phyloP scores from a whole-genome alignment of 2,329 filamentous ascomycete genomes.

The Aspergillus pseudoviridinutans region DNA sequence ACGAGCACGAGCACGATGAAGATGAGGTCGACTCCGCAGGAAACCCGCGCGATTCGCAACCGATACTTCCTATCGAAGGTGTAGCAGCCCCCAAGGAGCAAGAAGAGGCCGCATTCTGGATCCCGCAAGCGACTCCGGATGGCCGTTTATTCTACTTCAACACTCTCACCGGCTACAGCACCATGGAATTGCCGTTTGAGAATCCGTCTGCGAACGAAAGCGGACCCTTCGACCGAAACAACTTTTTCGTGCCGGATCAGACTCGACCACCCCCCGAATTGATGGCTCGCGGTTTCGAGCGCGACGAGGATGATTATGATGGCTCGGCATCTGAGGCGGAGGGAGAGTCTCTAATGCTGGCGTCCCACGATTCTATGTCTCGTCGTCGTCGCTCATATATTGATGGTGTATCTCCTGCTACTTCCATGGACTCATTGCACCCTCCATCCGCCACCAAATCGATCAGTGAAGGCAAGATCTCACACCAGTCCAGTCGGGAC shows the following conservation, averaged over 20 bases:
- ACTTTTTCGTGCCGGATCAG: constrained; percentile 82
- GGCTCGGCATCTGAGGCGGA: constrained; percentile 86
- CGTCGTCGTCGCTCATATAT: constrained; percentile 63
- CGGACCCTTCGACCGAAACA: constrained; percentile 82
- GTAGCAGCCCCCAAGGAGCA: constrained; percentile 57
- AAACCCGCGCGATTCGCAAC: constrained; percentile 59
- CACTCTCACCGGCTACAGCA: constrained; percentile 91
- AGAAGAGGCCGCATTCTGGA: constrained; percentile 95
- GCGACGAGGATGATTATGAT: constrained; percentile 88
- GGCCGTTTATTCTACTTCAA: constrained; percentile 97
- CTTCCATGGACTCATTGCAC: constrained; percentile 87
- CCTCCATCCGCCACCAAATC: constrained; percentile 59
- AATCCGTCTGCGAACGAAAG: constrained; percentile 78
- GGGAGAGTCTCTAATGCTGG: constrained; percentile 67
- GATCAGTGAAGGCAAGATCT: constrained; percentile 50
- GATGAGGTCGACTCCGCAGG: constrained; percentile 65
- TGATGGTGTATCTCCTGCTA: constrained; percentile 75
- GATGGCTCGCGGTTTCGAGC: constrained; percentile 76
- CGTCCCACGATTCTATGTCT: constrained; percentile 64
- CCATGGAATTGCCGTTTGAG: constrained; percentile 90
- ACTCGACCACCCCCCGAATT: constrained; percentile 86
- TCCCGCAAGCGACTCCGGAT: constrained; percentile 91
- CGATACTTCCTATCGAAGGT: constrained; percentile 66
- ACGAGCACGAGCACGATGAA: constrained; percentile 65
- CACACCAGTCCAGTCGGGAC: constrained; percentile 15